Base-by-base conservation (phyloP, 140 eudicot genomes). In the Stevia rebaudiana region DNA sequence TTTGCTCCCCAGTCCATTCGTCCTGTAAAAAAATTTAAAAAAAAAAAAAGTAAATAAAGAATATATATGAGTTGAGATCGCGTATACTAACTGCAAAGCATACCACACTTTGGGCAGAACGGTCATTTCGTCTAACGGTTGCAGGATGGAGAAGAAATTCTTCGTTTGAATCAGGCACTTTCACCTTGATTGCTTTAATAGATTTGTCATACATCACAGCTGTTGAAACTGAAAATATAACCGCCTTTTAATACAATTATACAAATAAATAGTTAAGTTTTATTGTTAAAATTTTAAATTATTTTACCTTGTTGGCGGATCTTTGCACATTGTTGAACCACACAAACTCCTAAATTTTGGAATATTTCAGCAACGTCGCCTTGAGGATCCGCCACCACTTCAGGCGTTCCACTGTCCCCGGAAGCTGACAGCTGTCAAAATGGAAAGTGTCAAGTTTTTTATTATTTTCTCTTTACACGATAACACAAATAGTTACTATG, bases 81-180 rank as follows among this genome's bases (percentile, higher is more conserved):
- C 11, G 61, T 4, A 49, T 8, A 33, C 17, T 17, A 36, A 49
- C 10, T 50, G n/a, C n/a, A n/a, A n/a, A n/a, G 63, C 95, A 57
- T 82, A 94, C 99, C 99, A 88, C 99, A 83, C 99, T 94, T 73
- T 94, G 90, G 49, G 99, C 99, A 49, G 99, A 94, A 48, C 95
- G 92, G 61, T 94, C 99, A 55, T 94, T 94, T 55, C 99, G 82
- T 79, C 99, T 73, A 37, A 94, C 99, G 33, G 99, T 88, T 66
- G 99, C 99, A 12, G 99, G 99, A 71, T 94, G 87, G 72, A 94
- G 72, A 76, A 74, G 81, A 69, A 94, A 94, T 76, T 88, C 99
- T 73, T 94, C 99, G 13, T 80, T 86, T 49, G 99, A 94, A 74
- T 85, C 76, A 24, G 99, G 99, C 59, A 94, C 96, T 81, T 94